Evolutionary conservation across 257 asterid genomes (phyloP).

Genomic region (Scutellaria baicalensis): DNA sequence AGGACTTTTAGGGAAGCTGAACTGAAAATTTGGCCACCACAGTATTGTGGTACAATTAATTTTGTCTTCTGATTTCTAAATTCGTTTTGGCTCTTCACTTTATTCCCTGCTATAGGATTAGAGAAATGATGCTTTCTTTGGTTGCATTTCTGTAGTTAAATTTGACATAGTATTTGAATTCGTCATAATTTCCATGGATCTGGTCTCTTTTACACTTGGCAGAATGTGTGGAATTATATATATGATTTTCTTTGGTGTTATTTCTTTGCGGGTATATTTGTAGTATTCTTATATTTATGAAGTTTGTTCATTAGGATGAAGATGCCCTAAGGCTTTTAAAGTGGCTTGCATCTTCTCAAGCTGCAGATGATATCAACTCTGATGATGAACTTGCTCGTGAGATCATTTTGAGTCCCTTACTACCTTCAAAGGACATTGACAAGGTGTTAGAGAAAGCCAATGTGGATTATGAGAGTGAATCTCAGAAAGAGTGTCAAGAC

Average conservation of each 20-base stretch:
- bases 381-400: constrained; percentile 90
- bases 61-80: too few species aligned
- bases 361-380: constrained; percentile 89
- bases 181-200: neutral
- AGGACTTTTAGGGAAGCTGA: too few species aligned
- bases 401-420: constrained; percentile 69
- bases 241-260: neutral
- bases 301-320: constrained; percentile 46
- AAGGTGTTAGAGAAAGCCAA: constrained; percentile 80
- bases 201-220: neutral
- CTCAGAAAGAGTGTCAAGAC: constrained; percentile 98
- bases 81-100: too few species aligned
- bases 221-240: neutral
- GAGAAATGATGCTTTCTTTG: too few species aligned
- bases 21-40: too few species aligned
- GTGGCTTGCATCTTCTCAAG: constrained; percentile 99
- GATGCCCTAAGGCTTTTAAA: constrained; percentile 81
- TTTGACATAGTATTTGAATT: neutral
- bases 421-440: constrained; percentile 57
- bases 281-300: constrained; percentile 5
- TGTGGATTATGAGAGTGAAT: constrained; percentile 69
- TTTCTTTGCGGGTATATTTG: neutral
- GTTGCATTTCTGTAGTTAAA: neutral
- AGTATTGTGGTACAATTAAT: too few species aligned
- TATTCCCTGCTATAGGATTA: too few species aligned